Base-by-base conservation (phyloP, 2,329 filamentous ascomycete species). In the Nemania abortiva region DNA sequence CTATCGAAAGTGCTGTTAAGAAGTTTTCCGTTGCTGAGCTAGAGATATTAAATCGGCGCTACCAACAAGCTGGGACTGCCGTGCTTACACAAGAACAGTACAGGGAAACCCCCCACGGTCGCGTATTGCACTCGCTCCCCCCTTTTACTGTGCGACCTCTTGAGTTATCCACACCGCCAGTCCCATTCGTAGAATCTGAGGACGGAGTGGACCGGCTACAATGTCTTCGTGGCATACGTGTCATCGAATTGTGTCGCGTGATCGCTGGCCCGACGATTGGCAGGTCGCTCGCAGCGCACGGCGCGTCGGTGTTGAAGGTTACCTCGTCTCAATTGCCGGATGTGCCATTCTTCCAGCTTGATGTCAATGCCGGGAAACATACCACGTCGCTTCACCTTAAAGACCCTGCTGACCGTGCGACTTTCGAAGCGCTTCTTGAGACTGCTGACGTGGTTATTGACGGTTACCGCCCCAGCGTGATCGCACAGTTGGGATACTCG, bases 191-290 rank as follows among this genome's bases (percentile, higher is more conserved):
- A 11, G 29, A 79, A 74, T 20, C 71, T 71, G 61, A 78, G 64
- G 75, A 79, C 58, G 65, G 62, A 61, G 75, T 78, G 60, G 69
- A 60, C 54, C 75, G 80, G 53, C 78, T 61, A 50, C 79, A 79
- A 11, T 79, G 82, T 73, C 74, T 89, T 82, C 68, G 84, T 75
- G 91, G 91, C 0, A 84, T 94, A 77, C 91, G 90, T 72, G 91
- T 94, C 6, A 84, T 94, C 5, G 92, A 95, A 76, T 81, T 94
- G 34, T 92, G 91, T 76, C 89, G 91, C 49, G 90, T 94, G 74
- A 93, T 94, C 71, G 92, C 92, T 3, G 91, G 91, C 0, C 91
- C 91, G n/a, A 88, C 90, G 4, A 89, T 94, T 72, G 89, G 89
- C 2, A 87, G 91, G 34, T 89, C 89, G 1, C 84, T 94, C 0